Evolutionary conservation across 345 rosid species (phyloP), one percentile per base, ranked within the genome.

Genomic region (Cardamine resedifolia): DNA sequence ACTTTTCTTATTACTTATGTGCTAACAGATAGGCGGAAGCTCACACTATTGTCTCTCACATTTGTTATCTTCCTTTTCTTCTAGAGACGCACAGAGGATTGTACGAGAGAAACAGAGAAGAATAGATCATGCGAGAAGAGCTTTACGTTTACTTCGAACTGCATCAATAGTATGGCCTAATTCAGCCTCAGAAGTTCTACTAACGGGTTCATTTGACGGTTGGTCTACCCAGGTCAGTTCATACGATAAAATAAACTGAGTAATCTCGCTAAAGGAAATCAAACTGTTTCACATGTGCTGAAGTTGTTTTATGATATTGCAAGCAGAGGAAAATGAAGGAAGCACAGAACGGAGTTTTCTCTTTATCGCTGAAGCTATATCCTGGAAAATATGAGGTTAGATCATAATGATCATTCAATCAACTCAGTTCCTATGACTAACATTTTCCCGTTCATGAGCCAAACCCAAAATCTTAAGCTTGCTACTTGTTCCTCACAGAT

Each of bases 131-230:
- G 87, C 91, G 65, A 67, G 66, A 24, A 85, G 84, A 83, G 93
- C 88, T 24, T 79, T 86, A 69, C 83, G 64, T 47, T 81, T 86
- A 73, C 86, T 91, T 39, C 87, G 94, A 11, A 82, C 81, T 14
- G 84, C 87, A 45, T 87, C 83, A 79, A 77, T 95, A 75, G 87
- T 87, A 56, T 95, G 96, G 96, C 93, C 93, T 69, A 90, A 84
- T 83, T 77, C 85, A 33, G 98, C 97, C 62, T 77, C 88, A 33
- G 98, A 86, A 80, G 96, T 95, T 74, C 81, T 91, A 56, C 68
- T 95, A 44, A 81, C 88, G 34, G 98, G 99, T 64, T 91, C 99
- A 10, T 95, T 85, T 79, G 99, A 95, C 48, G 96, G 99, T 41
- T 95, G 99, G 99, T 73, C 87, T 18, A 78, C 94, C 30, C 82